phyloP scores from a whole-genome alignment of 225 moss, liverwort and hornwort genomes.

The Bryum argenteum region DNA sequence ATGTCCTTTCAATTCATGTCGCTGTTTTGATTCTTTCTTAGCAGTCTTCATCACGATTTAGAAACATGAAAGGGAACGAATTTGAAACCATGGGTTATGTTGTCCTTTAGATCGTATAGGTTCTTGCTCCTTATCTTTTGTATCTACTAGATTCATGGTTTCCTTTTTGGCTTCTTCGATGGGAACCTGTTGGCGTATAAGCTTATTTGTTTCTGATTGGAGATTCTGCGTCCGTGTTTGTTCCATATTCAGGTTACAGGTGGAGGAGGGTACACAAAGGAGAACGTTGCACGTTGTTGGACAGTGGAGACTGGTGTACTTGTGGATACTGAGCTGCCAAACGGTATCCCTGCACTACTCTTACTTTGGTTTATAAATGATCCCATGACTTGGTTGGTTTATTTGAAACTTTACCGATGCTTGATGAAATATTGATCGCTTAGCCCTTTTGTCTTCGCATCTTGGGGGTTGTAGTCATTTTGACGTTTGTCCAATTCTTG shows the following conservation, averaged over 20 bases:
- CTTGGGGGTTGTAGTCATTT: background rate
- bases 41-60: too few species aligned
- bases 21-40: background rate
- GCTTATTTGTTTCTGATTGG: constrained; percentile 3
- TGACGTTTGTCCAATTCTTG: background rate
- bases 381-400: background rate
- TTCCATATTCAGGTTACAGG: constrained; percentile 74
- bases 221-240: background rate
- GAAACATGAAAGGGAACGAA: too few species aligned
- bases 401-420: background rate
- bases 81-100: background rate
- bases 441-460: constrained; percentile 1
- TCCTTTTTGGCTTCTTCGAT: constrained; percentile 11
- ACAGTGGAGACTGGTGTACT: constrained; percentile 97
- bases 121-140: background rate
- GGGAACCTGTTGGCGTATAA: constrained; percentile 2
- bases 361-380: background rate
- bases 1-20: background rate
- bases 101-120: background rate
- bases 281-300: constrained; percentile 99
- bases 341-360: constrained; percentile 44
- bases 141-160: background rate
- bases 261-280: constrained; percentile 98
- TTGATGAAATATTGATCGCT: constrained; percentile 1
- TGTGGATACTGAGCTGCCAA: constrained; percentile 85